Conservation (phyloP, 345 rosid species). For the Camelina neglecta region DNA sequence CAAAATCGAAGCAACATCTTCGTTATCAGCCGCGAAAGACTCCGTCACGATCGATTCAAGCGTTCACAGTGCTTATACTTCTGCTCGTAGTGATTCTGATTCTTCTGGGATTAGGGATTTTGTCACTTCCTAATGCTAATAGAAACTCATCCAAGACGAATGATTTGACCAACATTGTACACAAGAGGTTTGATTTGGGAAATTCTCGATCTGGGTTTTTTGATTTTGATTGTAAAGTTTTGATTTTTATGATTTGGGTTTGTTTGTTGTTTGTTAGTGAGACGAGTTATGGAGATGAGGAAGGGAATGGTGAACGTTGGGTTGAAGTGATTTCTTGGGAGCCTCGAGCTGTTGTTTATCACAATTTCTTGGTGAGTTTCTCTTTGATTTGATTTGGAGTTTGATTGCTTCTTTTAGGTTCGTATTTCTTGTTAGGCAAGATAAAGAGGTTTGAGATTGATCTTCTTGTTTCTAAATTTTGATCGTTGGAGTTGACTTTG, state of each 20-base stretch:
- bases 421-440: slow-evolving; percentile 27
- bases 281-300: slow-evolving; percentile 49
- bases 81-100: slow-evolving; percentile 68
- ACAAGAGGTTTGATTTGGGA: slow-evolving; percentile 45
- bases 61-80: slow-evolving; percentile 54
- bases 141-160: slow-evolving; percentile 56
- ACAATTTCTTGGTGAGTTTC: slow-evolving; percentile 78
- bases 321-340: slow-evolving; percentile 96
- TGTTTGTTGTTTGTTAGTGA: not conserved
- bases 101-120: slow-evolving; percentile 78
- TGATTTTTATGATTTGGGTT: slow-evolving; percentile 25
- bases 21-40: slow-evolving; percentile 42
- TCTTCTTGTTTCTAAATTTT: not conserved
- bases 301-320: slow-evolving; percentile 68
- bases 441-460: not conserved
- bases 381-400: not conserved
- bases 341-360: slow-evolving; percentile 90
- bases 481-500: slow-evolving; percentile 5
- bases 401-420: not conserved
- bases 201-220: slow-evolving; percentile 1
- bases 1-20: slow-evolving; percentile 40
- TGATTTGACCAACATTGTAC: slow-evolving; percentile 78
- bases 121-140: slow-evolving; percentile 66
- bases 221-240: not conserved
- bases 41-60: slow-evolving; percentile 60